Evolutionary conservation across 768 basidiomycete genomes (phyloP), one percentile per base, ranked within the genome.

Genomic region (Piloderma croceum): DNA sequence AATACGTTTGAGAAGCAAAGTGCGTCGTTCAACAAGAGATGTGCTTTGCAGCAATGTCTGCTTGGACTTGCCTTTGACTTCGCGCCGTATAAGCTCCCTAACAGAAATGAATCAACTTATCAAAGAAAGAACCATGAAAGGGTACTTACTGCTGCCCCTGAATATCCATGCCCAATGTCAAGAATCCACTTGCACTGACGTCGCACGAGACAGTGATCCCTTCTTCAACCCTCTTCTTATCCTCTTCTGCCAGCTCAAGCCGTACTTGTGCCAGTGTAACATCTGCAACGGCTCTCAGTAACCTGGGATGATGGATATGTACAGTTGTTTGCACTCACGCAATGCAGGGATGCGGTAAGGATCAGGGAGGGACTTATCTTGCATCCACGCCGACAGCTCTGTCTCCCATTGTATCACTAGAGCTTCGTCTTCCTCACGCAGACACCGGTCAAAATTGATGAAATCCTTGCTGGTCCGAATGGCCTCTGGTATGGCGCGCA

Each of bases 131-230:
- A 9, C 15, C 27, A 29, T 29, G 27, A 9, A 29, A 42, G 31
- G 27, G 24, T 4, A 50, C 56, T 17, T 25, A 58, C 57, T 58
- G 57, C 19, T 49, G 34, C 3, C 53, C 50, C 36, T 57, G 51
- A 2, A 58, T n/a, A 10, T 57, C 54, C 2, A 57, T 21, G 1
- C 52, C 54, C 5, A 41, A 35, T 3, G 39, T 32, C 0, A 58
- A 17, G 25, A 58, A 57, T 1, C 34, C 27, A 6, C 36, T 41
- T 2, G 51, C 47, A 0, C 43, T 43, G 6, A 51, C 36, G 0
- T 53, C 40, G 18, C 53, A 52, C 5, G 44, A 32, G 0, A 38
- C 38, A 1, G 41, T 38, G 3, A 15, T 18, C 2, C 51, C 46
- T 1, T 15, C 45, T 44, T 36, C 22, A 17, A 9, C 17, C 19